Base-by-base conservation (phyloP, 441 rosid genomes). In the Pelargonium fulgidum region DNA sequence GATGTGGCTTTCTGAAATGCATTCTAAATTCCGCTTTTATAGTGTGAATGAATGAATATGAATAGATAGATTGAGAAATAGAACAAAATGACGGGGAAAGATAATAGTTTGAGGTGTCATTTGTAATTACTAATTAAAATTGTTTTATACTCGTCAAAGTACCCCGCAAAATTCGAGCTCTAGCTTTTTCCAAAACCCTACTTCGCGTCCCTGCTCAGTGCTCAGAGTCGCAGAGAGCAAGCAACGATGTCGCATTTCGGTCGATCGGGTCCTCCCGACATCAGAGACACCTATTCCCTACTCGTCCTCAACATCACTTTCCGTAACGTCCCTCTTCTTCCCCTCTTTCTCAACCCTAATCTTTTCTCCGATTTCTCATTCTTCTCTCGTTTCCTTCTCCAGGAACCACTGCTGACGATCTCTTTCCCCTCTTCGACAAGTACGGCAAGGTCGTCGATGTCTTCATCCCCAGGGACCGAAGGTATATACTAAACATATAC, bases 281-380 rank as follows among this genome's bases (percentile, higher is more conserved):
- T 94, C 77, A 54, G 74, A 42, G 98, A 94, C 72, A 94, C 97
- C 42, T 94, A 89, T 80, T 94, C 99, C 47, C 97, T 94, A 42
- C 99, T 92, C 75, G 87, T 94, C 67, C 98, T 92, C 77, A 94
- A 94, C 81, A 94, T 94, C 76, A 89, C 97, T 66, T 94, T 94
- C 82, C 97, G 99, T 93, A 76, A 72, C 13, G 1, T 65, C 62
- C 29, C 52, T 29, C 52, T 48, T 33, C 2, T 17, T 8, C 16
- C 2, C 52, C 3, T 45, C 22, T 33, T n/a, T 24, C 13, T 0
- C 7, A 26, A 39, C n/a, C 26, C 41, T 12, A 54, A 14, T n/a
- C n/a, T 1, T 26, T 29, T 20, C 7, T 58, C 39, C 62, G 13
- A 12, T 36, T 26, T 14, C 48, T 17, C 1, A 48, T 65, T 33